These are phyloP conservation scores for Glycine tomentella DNA, from an alignment of 306 rosid species.

Conservation along the genomic window DNA sequence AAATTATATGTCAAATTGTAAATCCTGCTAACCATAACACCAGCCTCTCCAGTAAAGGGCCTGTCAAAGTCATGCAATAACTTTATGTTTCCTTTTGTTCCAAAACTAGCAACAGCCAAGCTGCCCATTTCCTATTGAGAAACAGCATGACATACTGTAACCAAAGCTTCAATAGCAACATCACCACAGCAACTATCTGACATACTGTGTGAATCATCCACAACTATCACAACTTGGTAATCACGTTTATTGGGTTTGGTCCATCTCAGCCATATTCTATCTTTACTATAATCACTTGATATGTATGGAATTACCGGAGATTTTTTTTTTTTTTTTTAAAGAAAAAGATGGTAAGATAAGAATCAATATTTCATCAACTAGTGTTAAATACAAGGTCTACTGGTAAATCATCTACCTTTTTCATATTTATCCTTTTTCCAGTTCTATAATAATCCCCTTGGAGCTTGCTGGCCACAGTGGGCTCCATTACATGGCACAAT, in stretches of 20 bases:
- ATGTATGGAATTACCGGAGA: slow-evolving; percentile 78
- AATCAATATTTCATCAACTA: background rate
- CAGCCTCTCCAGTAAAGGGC: slow-evolving; percentile 81
- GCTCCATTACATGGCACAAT: slow-evolving; percentile 89
- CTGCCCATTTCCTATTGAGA: slow-evolving; percentile 86
- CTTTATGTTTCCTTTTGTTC: slow-evolving; percentile 83
- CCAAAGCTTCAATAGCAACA: slow-evolving; percentile 84
- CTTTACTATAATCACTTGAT: slow-evolving; percentile 83
- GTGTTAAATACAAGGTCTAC: background rate
- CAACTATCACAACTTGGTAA: slow-evolving; percentile 89
- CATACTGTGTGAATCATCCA: slow-evolving; percentile 97
- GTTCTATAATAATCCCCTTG: slow-evolving; percentile 95
- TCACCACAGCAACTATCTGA: slow-evolving; percentile 79
- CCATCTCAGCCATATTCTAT: slow-evolving; percentile 92
- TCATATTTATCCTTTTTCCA: slow-evolving; percentile 92
- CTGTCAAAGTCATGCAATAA: slow-evolving; percentile 86
- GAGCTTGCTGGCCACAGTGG: slow-evolving; percentile 87
- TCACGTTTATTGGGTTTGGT: slow-evolving; percentile 95
- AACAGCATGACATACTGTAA: slow-evolving; percentile 90
- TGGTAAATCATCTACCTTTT: slow-evolving; percentile 62
- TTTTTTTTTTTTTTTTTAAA: background rate
- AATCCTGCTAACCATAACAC: slow-evolving; percentile 65
- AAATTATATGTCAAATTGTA: background rate
- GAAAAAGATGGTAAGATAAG: slow-evolving; percentile 8
- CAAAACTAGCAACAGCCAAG: slow-evolving; percentile 90